These are phyloP conservation scores for Tilletia caries DNA, from an alignment of 1,284 basidiomycete genomes.

Conservation along the genomic window DNA sequence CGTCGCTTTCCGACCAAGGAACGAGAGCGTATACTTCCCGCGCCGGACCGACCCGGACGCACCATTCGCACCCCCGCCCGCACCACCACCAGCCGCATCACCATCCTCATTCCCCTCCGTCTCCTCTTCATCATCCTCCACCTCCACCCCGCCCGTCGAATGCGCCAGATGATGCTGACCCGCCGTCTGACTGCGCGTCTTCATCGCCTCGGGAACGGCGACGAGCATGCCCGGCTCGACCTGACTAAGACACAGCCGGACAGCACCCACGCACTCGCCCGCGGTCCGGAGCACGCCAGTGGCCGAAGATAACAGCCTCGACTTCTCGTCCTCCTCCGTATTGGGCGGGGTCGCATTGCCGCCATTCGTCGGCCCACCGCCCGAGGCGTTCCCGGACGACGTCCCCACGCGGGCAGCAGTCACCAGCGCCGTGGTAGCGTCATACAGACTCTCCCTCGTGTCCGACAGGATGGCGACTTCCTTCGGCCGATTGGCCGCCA, in stretches of 20 bases:
- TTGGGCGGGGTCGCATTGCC: slow-evolving; percentile 56
- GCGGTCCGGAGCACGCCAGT: slow-evolving; percentile 72
- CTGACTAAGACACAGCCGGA: slow-evolving; percentile 38
- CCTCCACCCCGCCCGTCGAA: slow-evolving; percentile 8
- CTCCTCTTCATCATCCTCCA: slow-evolving; percentile 16
- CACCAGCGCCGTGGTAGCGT: slow-evolving; percentile 78
- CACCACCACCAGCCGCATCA: slow-evolving; percentile 7
- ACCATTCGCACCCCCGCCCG: not conserved
- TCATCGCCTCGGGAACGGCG: slow-evolving; percentile 23
- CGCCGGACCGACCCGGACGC: slow-evolving; percentile 19
- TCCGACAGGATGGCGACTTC: slow-evolving; percentile 49
- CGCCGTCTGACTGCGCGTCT: slow-evolving; percentile 19
- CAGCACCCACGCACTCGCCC: slow-evolving; percentile 44
- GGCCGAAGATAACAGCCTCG: slow-evolving; percentile 71
- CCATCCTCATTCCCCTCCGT: slow-evolving; percentile 14
- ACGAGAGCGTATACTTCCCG: slow-evolving; percentile 57
- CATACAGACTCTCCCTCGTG: slow-evolving; percentile 78
- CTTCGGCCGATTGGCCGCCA: slow-evolving; percentile 31
- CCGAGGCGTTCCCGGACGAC: slow-evolving; percentile 35
- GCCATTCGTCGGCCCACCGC: slow-evolving; percentile 20
- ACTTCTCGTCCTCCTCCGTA: slow-evolving; percentile 71
- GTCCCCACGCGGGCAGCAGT: slow-evolving; percentile 72
- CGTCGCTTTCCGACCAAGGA: slow-evolving; percentile 57
- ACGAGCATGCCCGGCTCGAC: slow-evolving; percentile 28
- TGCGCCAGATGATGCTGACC: slow-evolving; percentile 7